Base-by-base conservation (phyloP, 345 rosid genomes). In the Noccaea caerulescens region DNA sequence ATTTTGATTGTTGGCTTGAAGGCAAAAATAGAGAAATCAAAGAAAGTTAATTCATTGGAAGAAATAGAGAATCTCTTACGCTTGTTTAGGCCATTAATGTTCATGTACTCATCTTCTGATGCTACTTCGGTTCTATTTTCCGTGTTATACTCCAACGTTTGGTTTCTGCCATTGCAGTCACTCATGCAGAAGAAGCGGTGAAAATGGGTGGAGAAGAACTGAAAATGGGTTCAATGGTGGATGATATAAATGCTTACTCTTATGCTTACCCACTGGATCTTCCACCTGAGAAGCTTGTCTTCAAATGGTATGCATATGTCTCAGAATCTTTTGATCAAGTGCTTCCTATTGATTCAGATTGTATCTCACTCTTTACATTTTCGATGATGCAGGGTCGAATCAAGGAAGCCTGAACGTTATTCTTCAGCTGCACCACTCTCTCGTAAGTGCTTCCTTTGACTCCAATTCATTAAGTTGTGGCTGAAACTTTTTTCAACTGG, bases 381-480 rank as follows among this genome's bases (percentile, higher is more conserved):
- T 27, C 30, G 71, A 51, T 76, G 53, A 58, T 80, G 47, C 74
- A 93, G 97, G 97, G 97, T 86, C 64, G 95, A 88, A 83, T 92
- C 98, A 68, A 86, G 98, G 76, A 92, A 88, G 84, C 98, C 98
- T 2, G 98, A 92, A 61, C 92, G 98, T 32, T 93, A 93, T 71
- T 93, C 98, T 27, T 88, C 98, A 41, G 98, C 97, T 14, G 94
- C 98, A 23, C 97, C 97, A 64, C 78, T 93, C 68, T 93, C 96
- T 58, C 92, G 97, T 93, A 84, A 87, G 87, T 73, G 52, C 38
- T 64, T 37, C 72, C 46, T 52, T 46, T 11, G 32, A 3, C 36
- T 66, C 33, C 47, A 18, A 33, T 16, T 14, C 45, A 67, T 43
- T 11, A 25, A 53, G 13, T 75, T 68, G 10, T 45, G 50, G 56